A percentile compares a stretch with the other conserved stretches of the same genome.
Conservation (phyloP, 2,329 filamentous ascomycete genomes). For the Tolypocladium endophyticum region DNA sequence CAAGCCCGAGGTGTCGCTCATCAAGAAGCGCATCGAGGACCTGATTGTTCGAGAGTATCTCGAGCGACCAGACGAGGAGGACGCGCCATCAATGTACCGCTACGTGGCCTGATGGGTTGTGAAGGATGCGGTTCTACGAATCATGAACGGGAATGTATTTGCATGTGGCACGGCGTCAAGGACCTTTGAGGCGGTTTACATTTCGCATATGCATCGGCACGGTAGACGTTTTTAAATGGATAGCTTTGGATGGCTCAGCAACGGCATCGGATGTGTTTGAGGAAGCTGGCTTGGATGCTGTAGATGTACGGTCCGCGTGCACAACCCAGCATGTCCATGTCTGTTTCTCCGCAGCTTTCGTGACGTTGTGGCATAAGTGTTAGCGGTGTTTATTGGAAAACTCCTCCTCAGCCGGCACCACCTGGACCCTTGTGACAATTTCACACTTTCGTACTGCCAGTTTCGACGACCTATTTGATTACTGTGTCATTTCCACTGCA, state of each 20-base stretch:
- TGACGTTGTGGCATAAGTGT: neutral
- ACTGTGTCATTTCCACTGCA: no score
- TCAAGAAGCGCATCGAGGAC: slow-evolving; percentile 74
- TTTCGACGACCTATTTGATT: no score
- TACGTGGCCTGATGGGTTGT: slow-evolving; percentile 51
- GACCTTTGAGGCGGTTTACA: neutral
- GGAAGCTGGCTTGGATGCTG: neutral
- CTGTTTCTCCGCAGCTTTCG: neutral
- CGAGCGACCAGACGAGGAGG: slow-evolving; percentile 57
- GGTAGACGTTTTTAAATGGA: neutral
- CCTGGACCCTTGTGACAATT: no score
- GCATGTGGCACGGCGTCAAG: neutral
- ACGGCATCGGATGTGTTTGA: neutral
- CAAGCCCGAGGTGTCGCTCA: slow-evolving; percentile 64
- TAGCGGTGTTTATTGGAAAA: no score
- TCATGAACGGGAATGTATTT: neutral
- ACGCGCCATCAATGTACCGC: slow-evolving; percentile 53
- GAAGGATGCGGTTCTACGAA: neutral
- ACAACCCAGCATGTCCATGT: neutral
- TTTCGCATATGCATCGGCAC: neutral
- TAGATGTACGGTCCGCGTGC: neutral
- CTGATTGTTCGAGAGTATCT: slow-evolving; percentile 69
- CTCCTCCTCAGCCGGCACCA: no score
- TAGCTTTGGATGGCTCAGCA: neutral
- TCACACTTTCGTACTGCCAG: no score